Evolutionary conservation across 1,139 yeast species (phyloP), one percentile per base, ranked within the genome.

Genomic region (Yamadazyma trypodendri): DNA sequence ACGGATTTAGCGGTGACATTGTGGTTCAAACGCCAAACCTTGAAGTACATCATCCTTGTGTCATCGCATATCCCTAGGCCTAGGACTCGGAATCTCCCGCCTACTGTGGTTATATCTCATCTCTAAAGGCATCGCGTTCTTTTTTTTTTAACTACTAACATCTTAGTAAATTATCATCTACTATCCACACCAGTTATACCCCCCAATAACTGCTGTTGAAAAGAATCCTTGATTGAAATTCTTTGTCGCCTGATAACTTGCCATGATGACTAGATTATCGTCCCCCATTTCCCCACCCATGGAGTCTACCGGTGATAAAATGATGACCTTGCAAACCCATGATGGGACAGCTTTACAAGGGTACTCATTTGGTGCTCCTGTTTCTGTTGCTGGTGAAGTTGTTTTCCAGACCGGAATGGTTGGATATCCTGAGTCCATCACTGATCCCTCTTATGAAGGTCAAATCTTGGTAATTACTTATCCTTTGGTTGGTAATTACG

Each of bases 341-440:
- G 95, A 89, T 65, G 97, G 97, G 46, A 67, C 82, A 48, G 81
- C 84, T 44, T 76, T 90, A 52, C 95, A 89, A 68, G 99, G 99
- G 67, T 92, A 87, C 72, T 90, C 98, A 17, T 94, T 94, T 54
- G 99, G 99, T 73, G 97, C 98, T 42, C 84, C 84, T 46, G 79
- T 74, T 44, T 68, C 92, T 24, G 81, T 83, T 41, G 95, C 98
- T 43, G 99, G 99, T 75, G 99, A 94, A 72, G 79, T 92, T 58
- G 99, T 94, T 48, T 94, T 94, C 79, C 98, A 92, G 69, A 94
- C 99, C 48, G 98, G 98, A 73, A 94, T 94, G 98, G 98, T 92
- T 53, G 99, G 99, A 49, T 94, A 94, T 64, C 98, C 98, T 33
- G 99, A 94, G 67, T 84, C 97, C 44, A 79, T 94, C 61, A 90